A percentile compares a stretch with the other conserved stretches of the same genome.
Evolutionary conservation across 805 yeast genomes (phyloP).

Genomic region (Isabelozyma gotoi): DNA sequence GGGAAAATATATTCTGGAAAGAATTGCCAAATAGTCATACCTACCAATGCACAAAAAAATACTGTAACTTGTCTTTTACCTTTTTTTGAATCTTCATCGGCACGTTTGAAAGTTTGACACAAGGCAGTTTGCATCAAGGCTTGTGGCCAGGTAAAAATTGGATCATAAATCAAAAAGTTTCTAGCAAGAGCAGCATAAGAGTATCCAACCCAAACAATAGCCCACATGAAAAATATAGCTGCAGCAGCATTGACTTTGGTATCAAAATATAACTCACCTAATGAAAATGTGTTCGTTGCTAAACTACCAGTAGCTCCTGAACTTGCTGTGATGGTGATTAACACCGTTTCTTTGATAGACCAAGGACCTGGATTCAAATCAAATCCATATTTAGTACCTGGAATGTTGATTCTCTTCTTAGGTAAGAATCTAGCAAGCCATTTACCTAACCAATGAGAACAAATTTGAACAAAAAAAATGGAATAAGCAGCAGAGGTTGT

Average conservation of each 20-base stretch:
- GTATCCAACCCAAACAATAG: slow-evolving; percentile 49
- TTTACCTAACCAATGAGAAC: slow-evolving; percentile 42
- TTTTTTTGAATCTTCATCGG: slow-evolving; percentile 11
- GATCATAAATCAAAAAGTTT: slow-evolving; percentile 42
- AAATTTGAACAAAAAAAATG: slow-evolving; percentile 47
- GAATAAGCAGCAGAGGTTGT: slow-evolving; percentile 47
- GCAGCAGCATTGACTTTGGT: slow-evolving; percentile 28
- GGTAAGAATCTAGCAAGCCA: slow-evolving; percentile 44
- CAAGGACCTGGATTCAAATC: slow-evolving; percentile 51
- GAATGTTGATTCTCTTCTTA: slow-evolving; percentile 12
- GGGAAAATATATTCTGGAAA: slow-evolving; percentile 48
- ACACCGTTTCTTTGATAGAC: slow-evolving; percentile 48
- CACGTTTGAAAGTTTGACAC: slow-evolving; percentile 26
- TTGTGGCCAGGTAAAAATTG: slow-evolving; percentile 47
- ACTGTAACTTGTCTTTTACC: slow-evolving; percentile 30
- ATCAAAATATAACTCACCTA: slow-evolving; percentile 42
- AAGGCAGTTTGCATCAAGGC: slow-evolving; percentile 48
- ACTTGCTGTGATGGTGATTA: slow-evolving; percentile 49
- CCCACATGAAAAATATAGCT: slow-evolving; percentile 44
- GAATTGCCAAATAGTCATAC: slow-evolving; percentile 43
- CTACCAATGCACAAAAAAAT: slow-evolving; percentile 29
- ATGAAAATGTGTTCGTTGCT: slow-evolving; percentile 44
- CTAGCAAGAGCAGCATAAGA: slow-evolving; percentile 49
- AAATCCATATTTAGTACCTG: slow-evolving; percentile 7
- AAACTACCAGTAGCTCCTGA: slow-evolving; percentile 49